phyloP scores from a whole-genome alignment of 2,329 filamentous ascomycete genomes.

The Cordyceps pruinosa region DNA sequence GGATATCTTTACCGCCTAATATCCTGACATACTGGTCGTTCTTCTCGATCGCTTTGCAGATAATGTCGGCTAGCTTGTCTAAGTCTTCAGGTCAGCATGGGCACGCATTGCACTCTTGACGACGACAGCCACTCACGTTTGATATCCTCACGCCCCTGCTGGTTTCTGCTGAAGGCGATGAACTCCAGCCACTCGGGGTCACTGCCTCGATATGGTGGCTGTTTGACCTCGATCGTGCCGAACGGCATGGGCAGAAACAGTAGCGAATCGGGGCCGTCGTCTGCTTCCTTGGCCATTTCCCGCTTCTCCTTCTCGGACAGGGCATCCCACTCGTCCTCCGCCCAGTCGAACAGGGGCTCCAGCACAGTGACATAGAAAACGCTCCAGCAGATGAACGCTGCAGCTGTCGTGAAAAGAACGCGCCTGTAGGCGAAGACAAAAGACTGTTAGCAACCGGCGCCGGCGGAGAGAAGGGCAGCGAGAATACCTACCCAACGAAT shows the following conservation, averaged over 20 bases:
- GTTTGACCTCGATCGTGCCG: slow-evolving; percentile 42
- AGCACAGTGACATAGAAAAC: slow-evolving; percentile 41
- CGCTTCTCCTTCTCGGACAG: slow-evolving; percentile 38
- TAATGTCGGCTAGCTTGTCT: slow-evolving; percentile 33
- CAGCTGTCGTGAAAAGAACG: slow-evolving; percentile 25
- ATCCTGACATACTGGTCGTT: slow-evolving; percentile 34
- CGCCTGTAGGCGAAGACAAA: slow-evolving; percentile 6
- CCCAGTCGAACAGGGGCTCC: slow-evolving; percentile 36
- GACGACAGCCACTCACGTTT: slow-evolving; percentile 33
- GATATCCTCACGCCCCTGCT: slow-evolving; percentile 39
- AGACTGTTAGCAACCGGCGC: background rate
- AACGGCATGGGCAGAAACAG: slow-evolving; percentile 58
- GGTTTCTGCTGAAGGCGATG: slow-evolving; percentile 49
- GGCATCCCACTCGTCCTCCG: slow-evolving; percentile 36
- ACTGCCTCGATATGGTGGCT: slow-evolving; percentile 44
- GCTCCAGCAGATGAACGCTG: slow-evolving; percentile 33
- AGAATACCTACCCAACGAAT: slow-evolving; percentile 23
- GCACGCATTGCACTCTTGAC: background rate
- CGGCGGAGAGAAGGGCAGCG: background rate
- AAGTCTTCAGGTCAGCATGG: background rate
- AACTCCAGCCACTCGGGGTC: slow-evolving; percentile 61
- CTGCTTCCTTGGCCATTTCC: slow-evolving; percentile 33
- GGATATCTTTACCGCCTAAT: slow-evolving; percentile 41
- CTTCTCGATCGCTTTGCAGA: slow-evolving; percentile 31
- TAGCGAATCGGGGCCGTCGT: slow-evolving; percentile 37